phyloP scores from a whole-genome alignment of 495 filamentous ascomycete species.

The Aspergillus sclerotioniger region DNA sequence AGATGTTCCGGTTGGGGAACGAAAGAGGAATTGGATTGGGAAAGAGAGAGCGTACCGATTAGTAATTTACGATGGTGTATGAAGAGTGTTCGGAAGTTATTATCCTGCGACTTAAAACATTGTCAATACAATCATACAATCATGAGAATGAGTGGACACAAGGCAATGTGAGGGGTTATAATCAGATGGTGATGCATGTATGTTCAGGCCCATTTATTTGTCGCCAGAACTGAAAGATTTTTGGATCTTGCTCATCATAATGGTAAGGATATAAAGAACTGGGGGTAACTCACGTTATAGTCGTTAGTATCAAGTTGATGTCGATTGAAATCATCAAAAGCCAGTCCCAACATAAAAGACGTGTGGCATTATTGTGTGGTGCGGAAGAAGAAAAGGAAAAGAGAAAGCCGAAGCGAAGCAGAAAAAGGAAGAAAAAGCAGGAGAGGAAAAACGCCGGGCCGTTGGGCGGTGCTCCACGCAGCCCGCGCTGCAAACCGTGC shows the following conservation, averaged over 20 bases:
- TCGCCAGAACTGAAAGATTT: slow-evolving; percentile 66
- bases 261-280: slow-evolving; percentile 13
- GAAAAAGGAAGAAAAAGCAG: slow-evolving; percentile 29
- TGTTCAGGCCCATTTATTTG: slow-evolving; percentile 79
- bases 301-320: slow-evolving; percentile 16
- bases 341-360: slow-evolving; percentile 21
- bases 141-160: slow-evolving; percentile 7
- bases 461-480: slow-evolving; percentile 22
- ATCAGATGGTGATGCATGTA: slow-evolving; percentile 99
- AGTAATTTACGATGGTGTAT: neutral
- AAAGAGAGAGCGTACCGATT: slow-evolving; percentile 17
- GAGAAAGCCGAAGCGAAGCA: slow-evolving; percentile 26
- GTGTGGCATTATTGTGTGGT: slow-evolving; percentile 6
- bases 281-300: slow-evolving; percentile 28
- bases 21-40: neutral
- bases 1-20: slow-evolving; percentile 1
- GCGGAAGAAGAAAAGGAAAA: slow-evolving; percentile 23
- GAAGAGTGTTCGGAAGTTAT: neutral
- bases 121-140: slow-evolving; percentile 12
- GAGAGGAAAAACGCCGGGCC: slow-evolving; percentile 22
- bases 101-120: slow-evolving; percentile 4
- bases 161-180: slow-evolving; percentile 21
- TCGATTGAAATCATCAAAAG: neutral
- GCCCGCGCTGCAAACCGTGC: slow-evolving; percentile 36
- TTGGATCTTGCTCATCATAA: slow-evolving; percentile 62